Evolutionary conservation across 805 yeast species (phyloP), one percentile per base, ranked within the genome.

Genomic region (Suhomyces sp.): DNA sequence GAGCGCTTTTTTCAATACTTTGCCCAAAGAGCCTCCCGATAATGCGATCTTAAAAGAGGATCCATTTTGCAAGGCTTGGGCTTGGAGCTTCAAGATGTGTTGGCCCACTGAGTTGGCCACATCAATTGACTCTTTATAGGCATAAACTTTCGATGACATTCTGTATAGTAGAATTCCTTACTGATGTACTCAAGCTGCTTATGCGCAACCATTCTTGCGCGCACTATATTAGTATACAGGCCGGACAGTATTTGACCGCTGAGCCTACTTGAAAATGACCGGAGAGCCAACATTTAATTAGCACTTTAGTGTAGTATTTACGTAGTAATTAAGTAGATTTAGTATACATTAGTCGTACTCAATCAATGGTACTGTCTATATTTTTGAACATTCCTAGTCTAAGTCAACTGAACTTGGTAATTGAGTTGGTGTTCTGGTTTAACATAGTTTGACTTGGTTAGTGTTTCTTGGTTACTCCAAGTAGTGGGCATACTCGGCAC

Each of bases 21-120:
- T 85, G 27, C 92, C 90, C 61, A 91, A 78, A 8, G 97, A 89
- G 1, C 98, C 98, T 42, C 98, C 98, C 54, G 94, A 86, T 47
- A 92, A 80, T 10, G 97, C 97, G 55, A 92, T 77, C 58, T 81
- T 82, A 72, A 92, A 92, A 24, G 68, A 62, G 9, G 65, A 64
- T 15, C 67, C 62, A 4, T 65, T 66, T 44, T 73, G 70, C 51
- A 91, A 74, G 3, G 85, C 87, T 44, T 74, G 70, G 59, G 87
- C 76, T 70, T 91, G 97, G 50, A 78, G 67, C 48, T 77, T 69
- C 26, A 90, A 63, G 46, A 90, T 76, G 62, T 81, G 82, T 49
- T 77, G 70, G 7, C 90, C 96, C 35, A 90, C 84, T 3, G 86
- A 78, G 19, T 71, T 66, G 57, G 96, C 87, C 29, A 89, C 87